Percentiles rank a stretch among this genome's conserved stretches.
Evolutionary conservation across 345 rosid species (phyloP).

Genomic region (Psidium friedrichsthalianum): DNA sequence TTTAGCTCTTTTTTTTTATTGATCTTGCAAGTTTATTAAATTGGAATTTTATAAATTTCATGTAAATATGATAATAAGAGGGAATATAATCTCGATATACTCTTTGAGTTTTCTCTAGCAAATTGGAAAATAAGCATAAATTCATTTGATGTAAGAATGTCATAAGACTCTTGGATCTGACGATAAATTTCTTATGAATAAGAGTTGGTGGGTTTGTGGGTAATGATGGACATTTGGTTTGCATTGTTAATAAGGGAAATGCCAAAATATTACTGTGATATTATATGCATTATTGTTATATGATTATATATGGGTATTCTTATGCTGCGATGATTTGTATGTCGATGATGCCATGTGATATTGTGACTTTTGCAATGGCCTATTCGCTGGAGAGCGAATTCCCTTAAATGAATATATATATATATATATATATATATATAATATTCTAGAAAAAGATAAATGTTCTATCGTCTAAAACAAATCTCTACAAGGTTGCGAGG

Average conservation of each 20-base stretch:
- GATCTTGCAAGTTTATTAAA: neutral
- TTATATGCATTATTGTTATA: neutral
- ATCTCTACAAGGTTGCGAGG: neutral
- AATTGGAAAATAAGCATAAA: neutral
- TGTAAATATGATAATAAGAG: neutral
- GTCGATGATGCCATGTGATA: neutral
- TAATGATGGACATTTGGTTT: neutral
- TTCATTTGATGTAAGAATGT: neutral
- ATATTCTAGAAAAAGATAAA: neutral
- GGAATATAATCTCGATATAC: neutral
- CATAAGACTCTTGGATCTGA: neutral
- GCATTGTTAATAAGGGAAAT: neutral
- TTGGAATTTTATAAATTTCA: neutral
- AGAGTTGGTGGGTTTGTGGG: neutral
- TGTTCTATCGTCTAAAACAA: neutral
- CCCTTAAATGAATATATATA: neutral
- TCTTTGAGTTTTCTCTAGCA: neutral
- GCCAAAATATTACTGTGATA: neutral
- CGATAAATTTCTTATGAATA: neutral
- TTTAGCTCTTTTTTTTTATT: no score
- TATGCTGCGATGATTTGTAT: neutral
- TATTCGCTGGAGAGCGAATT: neutral
- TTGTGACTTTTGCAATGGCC: neutral
- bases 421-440: no score
- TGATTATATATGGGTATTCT: no score